phyloP scores from a whole-genome alignment of 2,329 filamentous ascomycete species.

The Pseudogymnoascus sp. region DNA sequence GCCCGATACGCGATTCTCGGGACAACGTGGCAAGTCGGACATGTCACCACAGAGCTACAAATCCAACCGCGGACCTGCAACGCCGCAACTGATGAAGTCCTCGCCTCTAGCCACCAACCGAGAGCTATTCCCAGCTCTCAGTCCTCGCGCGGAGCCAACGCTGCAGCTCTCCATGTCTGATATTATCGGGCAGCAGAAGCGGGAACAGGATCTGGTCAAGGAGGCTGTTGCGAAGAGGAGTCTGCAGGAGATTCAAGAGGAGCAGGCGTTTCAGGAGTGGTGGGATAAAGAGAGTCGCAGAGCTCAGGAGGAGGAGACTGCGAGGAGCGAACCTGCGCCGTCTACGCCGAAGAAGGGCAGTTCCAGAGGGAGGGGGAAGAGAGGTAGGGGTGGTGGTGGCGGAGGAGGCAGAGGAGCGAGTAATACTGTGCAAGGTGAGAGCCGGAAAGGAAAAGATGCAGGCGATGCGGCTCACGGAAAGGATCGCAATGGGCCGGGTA shows the following conservation, averaged over 20 bases:
- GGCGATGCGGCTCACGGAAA: not conserved
- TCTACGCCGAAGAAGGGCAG: not conserved
- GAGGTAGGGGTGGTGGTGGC: not conserved
- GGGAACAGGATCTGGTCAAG: conserved; percentile 72
- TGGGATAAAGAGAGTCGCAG: conserved; percentile 80
- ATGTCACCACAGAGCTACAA: not conserved
- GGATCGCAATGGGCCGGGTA: not conserved
- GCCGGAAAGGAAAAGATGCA: not conserved
- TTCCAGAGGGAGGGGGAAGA: not conserved
- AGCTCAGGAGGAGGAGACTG: conserved; percentile 45
- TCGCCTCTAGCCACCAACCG: not conserved
- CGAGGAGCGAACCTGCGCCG: conserved; percentile 13
- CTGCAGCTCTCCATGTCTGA: conserved; percentile 72
- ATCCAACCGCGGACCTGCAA: conserved; percentile 29
- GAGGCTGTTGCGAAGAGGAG: conserved; percentile 84
- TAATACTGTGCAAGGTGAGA: not conserved
- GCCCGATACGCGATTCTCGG: conserved; percentile 55
- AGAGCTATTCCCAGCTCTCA: not conserved
- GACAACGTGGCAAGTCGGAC: conserved; percentile 34
- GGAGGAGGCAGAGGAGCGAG: not conserved
- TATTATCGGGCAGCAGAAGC: conserved; percentile 79
- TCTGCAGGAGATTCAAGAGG: conserved; percentile 88
- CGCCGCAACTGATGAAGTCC: not conserved
- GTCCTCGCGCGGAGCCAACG: conserved; percentile 29
- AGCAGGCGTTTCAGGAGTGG: conserved; percentile 95